A percentile compares a stretch with the other conserved stretches of the same genome.
Conservation (phyloP, 2,329 filamentous ascomycete species). For the Fusarium nelsonii region DNA sequence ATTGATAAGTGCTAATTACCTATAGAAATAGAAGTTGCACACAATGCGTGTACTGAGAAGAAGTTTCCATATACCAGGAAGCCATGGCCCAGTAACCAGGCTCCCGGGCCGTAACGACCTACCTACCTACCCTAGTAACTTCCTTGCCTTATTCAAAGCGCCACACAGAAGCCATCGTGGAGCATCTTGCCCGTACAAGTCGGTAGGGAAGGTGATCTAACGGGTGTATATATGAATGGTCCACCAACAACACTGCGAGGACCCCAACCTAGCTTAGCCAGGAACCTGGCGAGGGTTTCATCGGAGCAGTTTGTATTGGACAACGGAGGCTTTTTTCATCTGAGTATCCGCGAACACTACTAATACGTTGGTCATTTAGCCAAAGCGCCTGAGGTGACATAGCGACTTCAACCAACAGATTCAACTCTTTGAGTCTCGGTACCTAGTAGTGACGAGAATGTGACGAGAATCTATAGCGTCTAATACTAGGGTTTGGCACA, state of each 20-base stretch:
- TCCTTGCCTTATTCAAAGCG: conserved; percentile 1
- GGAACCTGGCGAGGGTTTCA: background rate
- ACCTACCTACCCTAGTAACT: background rate
- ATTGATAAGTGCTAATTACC: too few species aligned
- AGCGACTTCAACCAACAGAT: too few species aligned
- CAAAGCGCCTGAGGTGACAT: too few species aligned
- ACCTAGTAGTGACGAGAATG: too few species aligned
- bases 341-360: background rate
- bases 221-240: too few species aligned
- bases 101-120: conserved; percentile 7
- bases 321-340: background rate
- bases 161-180: conserved; percentile 27
- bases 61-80: background rate
- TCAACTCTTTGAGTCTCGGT: too few species aligned
- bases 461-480: too few species aligned
- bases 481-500: too few species aligned
- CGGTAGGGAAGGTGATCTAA: background rate
- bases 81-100: conserved; percentile 20
- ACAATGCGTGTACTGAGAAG: background rate
- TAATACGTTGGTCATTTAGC: too few species aligned
- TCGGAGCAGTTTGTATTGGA: background rate
- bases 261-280: too few species aligned
- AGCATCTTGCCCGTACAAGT: background rate
- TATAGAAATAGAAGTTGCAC: background rate
- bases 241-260: too few species aligned